Base-by-base conservation (phyloP, 2,329 filamentous ascomycete genomes). In the Coniochaeta sp. region DNA sequence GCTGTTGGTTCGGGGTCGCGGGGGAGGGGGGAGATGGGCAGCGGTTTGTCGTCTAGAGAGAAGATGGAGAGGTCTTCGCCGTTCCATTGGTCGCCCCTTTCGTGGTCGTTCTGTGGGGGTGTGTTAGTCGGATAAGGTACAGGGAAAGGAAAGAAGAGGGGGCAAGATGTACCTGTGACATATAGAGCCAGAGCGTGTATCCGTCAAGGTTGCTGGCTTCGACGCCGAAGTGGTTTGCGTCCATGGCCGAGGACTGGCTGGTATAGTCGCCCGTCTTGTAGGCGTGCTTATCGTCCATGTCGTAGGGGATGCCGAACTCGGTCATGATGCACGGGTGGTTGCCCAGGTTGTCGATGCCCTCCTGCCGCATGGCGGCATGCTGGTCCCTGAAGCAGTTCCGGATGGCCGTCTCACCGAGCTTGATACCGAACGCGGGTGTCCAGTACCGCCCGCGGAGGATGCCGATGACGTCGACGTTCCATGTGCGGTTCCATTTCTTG, bases 401-500 rank as follows among this genome's bases (percentile, higher is more conserved):
- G 58, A 99, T 97, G 0, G 94, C 92, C 3, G 85, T 88, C 72
- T 97, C 92, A 47, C 94, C 94, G 46, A 99, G 76, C 63, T 91
- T 94, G 65, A 99, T 86, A 3, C 90, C 94, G 64, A 99, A 92
- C 1, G 89, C 89, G 12, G 94, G 94, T 20, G 86, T 87, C 58
- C 88, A 76, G 63, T 99, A 99, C 57, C 86, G 86, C 12, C 94
- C 94, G 45, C 94, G 86, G 40, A 99, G 75, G 13, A 99, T 82
- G 2, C 94, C 94, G 49, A 99, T 83, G 4, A 99, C 89, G 65
- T 99, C 94, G 7, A 99, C 87, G 60, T 99, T 99, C 87, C 94
- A 99, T 14, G 87, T 84, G 33, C 91, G 87, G 65, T 97, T 99
- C 94, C 94, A 99, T 67, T 96, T 95, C 71, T 99, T 99, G 12